Evolutionary conservation across 108 stramenopile genomes (phyloP), one percentile per base, ranked within the genome.

Genomic region (Chaetoceros tenuissimus): DNA sequence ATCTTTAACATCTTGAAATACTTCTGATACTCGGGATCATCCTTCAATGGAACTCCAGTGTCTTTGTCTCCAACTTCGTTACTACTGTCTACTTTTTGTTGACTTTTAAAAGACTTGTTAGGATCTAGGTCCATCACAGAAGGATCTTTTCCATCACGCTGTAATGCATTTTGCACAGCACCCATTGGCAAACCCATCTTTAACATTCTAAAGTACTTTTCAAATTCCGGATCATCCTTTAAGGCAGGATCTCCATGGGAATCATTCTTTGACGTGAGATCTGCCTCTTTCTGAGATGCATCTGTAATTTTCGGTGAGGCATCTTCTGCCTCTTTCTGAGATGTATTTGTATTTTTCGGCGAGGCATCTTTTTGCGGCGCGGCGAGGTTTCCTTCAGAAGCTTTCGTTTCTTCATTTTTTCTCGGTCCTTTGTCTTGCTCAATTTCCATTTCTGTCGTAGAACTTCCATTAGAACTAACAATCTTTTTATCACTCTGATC

Each of bases 181-280:
- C 67, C 84, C 25, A 71, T 62, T 3, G 89, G 83, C 16, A 87
- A 34, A 3, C 85, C 85, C 68, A 85, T 77, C 52, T 65, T 60
- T 7, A 83, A 56, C 85, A 86, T 90, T 62, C 82, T 79, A 57
- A 71, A 86, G 57, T 86, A 87, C 51, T 88, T 87, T 1, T 56
- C 47, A 57, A 81, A 94, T 22, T 67, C 66, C 7, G 77, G 79
- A 55, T 86, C 80, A 57, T 83, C 74, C 28, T 81, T 85, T 43
- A 89, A 51, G 16, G 83, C 77, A 23, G 71, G 67, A 0, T 65
- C 78, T 28, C 46, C 60, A 23, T 70, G n/a, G n/a, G n/a, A n/a
- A 40, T 40, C 34, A 10, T 40, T 40, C 34, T 10, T 10, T 40
- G 13, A 40, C 13, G 8, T 40, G 13, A 40, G 5, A 5, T 40